These are phyloP conservation scores for Mycogone perniciosa DNA, from an alignment of 2,329 filamentous ascomycete genomes.

Conservation along the genomic window DNA sequence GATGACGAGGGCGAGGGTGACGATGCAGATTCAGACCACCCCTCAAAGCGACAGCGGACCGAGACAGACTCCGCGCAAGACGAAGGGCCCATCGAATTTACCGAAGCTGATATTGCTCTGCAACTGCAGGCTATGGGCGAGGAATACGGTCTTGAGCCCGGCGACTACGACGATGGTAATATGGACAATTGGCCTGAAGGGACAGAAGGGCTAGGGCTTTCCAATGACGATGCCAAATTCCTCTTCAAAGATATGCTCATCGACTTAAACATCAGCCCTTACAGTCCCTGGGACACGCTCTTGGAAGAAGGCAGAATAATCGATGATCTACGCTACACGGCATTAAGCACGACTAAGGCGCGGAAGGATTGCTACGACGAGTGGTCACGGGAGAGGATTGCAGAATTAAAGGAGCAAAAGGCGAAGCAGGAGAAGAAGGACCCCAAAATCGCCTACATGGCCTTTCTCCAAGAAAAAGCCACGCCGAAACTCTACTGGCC, in stretches of 20 bases:
- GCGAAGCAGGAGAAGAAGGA: constrained; percentile 74
- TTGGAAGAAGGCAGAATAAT: constrained; percentile 76
- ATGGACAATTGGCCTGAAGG: constrained; percentile 62
- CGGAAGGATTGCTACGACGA: constrained; percentile 77
- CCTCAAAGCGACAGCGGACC: constrained; percentile 58
- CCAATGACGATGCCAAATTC: constrained; percentile 66
- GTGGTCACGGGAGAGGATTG: constrained; percentile 76
- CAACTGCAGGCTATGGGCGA: constrained; percentile 86
- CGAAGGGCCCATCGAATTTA: constrained; percentile 65
- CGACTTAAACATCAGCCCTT: constrained; percentile 77
- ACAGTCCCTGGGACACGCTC: constrained; percentile 84
- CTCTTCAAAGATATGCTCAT: constrained; percentile 83
- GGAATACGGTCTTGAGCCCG: constrained; percentile 72
- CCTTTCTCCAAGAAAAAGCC: constrained; percentile 73
- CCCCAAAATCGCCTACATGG: constrained; percentile 74
- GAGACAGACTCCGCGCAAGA: constrained; percentile 39
- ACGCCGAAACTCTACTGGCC: constrained; percentile 95
- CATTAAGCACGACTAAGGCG: constrained; percentile 71
- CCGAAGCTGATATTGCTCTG: constrained; percentile 89
- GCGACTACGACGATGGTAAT: constrained; percentile 64
- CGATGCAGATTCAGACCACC: constrained; percentile 31
- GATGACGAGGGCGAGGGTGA: constrained; percentile 43
- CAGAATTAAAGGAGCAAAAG: constrained; percentile 62
- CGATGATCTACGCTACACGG: constrained; percentile 81
- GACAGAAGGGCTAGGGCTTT: constrained; percentile 62